Conservation (phyloP, 345 rosid genomes). For the Carallia pectinifolia region DNA sequence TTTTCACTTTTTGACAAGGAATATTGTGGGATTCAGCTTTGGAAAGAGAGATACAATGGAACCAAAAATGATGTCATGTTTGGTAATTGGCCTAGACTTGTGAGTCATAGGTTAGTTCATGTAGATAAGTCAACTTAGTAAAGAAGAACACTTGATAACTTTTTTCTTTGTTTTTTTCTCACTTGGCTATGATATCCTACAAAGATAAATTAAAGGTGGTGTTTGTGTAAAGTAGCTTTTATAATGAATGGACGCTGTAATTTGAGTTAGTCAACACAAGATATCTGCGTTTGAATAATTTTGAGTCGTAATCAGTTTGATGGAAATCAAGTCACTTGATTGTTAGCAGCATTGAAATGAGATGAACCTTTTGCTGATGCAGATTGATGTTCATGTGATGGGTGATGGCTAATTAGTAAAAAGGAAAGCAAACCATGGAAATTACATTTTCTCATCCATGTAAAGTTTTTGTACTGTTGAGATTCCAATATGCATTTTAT, state of each 20-base stretch:
- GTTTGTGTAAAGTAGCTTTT: neutral
- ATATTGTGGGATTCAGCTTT: neutral
- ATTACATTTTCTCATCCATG: neutral
- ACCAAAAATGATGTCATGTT: neutral
- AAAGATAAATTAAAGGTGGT: neutral
- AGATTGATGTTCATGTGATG: neutral
- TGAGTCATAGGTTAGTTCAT: neutral
- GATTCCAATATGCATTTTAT: too few species aligned
- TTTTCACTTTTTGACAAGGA: neutral
- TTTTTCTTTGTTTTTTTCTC: neutral
- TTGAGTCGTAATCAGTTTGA: neutral
- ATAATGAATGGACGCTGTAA: neutral
- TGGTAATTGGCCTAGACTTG: neutral
- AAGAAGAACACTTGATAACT: neutral
- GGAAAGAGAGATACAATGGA: neutral
- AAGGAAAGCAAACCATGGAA: neutral
- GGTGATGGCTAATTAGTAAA: neutral
- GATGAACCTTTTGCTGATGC: neutral
- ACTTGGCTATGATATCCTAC: neutral
- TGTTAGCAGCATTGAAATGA: neutral
- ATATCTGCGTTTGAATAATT: neutral
- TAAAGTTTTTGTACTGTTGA: too few species aligned
- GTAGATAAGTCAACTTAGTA: constrained; percentile 11
- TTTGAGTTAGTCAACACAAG: neutral
- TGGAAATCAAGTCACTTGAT: neutral